Evolutionary conservation across 495 filamentous ascomycete species (phyloP), one percentile per base, ranked within the genome.

Genomic region (Trichoderma virens): DNA sequence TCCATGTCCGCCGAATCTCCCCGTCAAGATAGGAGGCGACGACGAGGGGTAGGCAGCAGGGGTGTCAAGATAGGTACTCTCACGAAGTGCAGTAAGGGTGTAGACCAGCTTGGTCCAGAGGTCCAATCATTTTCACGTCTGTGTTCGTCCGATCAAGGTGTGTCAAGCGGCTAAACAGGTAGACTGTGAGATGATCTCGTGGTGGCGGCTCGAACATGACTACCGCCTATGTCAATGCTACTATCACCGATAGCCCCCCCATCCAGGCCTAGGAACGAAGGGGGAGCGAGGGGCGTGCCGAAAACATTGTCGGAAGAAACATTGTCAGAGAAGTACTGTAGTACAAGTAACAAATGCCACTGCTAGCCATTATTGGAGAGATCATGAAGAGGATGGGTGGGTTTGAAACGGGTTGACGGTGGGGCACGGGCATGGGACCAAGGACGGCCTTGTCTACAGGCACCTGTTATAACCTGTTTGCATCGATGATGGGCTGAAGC

Each of bases 401-500:
- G 51, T 16, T 56, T 56, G 23, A 30, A 56, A 25, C 45, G 45
- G 45, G 45, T n/a, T 56, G 51, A 18, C 13, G 27, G 51, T 27
- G 51, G 51, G 51, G 51, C 51, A 28, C 13, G 7, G 51, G 23
- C 51, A 56, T 56, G 51, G 27, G 51, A 56, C 51, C 51, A 56
- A 1, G 51, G 13, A 20, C 51, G 25, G 13, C 51, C 51, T 56
- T 56, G 51, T 30, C 25, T 35, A 11, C 11, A 35, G 11, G 32
- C 11, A 35, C 5, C 32, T 5, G 5, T 35, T 35, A 30, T 56
- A n/a, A 27, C 51, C 51, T 56, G 25, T 56, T 56, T 56, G 51
- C 51, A 56, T 56, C 23, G 23, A 27, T 56, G 51, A 56, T 56
- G 51, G 51, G 51, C 51, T 56, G 51, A 56, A 56, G 51, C 51